Evolutionary conservation across 495 filamentous ascomycete species (phyloP).

Genomic region (Chaetomium cochliodes): DNA sequence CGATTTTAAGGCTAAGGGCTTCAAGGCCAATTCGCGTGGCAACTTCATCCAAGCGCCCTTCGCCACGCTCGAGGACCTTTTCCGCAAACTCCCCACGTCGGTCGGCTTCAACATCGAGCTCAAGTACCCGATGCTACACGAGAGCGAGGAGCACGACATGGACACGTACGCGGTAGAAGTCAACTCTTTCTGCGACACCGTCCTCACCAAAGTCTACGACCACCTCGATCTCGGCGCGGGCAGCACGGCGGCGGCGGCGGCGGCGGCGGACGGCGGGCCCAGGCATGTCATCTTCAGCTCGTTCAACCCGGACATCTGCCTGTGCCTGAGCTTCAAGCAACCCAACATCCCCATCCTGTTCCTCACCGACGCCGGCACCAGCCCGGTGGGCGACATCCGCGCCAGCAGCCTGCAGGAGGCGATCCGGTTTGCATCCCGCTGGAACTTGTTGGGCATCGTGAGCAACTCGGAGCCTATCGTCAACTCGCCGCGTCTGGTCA

Average conservation of each 20-base stretch:
- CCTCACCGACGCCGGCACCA: constrained; percentile 80
- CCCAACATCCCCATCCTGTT: constrained; percentile 94
- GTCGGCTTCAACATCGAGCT: constrained; percentile 98
- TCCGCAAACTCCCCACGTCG: constrained; percentile 72
- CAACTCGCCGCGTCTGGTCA: constrained; percentile 83
- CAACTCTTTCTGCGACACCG: constrained; percentile 94
- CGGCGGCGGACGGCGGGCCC: constrained; percentile 31
- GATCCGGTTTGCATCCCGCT: constrained; percentile 85
- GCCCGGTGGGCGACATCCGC: constrained; percentile 79
- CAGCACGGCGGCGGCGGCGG: not conserved
- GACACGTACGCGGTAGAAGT: constrained; percentile 95
- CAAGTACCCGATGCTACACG: constrained; percentile 97
- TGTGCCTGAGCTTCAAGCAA: constrained; percentile 91
- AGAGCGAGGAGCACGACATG: constrained; percentile 94
- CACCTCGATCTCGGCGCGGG: constrained; percentile 43
- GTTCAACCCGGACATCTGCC: constrained; percentile 95
- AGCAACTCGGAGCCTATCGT: constrained; percentile 80
- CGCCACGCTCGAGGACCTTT: constrained; percentile 90
- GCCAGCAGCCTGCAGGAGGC: constrained; percentile 92
- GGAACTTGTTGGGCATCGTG: constrained; percentile 93
- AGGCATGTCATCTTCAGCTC: constrained; percentile 91
- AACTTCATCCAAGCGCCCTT: constrained; percentile 93
- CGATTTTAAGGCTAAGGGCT: constrained; percentile 84
- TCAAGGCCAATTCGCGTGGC: constrained; percentile 92
- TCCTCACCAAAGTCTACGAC: constrained; percentile 80